Evolutionary conservation across 2,329 filamentous ascomycete genomes (phyloP).

Genomic region (Botrytis byssoidea): DNA sequence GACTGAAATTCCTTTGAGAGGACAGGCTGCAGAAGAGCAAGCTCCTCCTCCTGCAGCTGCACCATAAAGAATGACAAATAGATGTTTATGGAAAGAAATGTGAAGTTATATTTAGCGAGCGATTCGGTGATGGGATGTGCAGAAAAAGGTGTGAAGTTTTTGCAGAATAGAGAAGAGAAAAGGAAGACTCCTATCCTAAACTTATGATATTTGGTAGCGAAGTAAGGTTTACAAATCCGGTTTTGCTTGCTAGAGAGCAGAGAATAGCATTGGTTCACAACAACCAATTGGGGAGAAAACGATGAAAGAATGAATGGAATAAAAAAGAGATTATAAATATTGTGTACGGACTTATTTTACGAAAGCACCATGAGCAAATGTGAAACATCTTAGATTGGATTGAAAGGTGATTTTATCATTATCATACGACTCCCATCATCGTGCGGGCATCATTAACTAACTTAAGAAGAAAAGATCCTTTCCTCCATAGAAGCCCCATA

Average conservation of each 20-base stretch:
- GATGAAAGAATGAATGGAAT: not conserved
- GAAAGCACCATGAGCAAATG: not conserved
- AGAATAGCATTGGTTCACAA: constrained; percentile 6
- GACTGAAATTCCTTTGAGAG: constrained; percentile 33
- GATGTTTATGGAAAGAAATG: not conserved
- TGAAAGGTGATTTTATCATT: constrained; percentile 5
- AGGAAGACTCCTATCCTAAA: not conserved
- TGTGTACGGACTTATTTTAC: no score
- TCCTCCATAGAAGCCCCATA: not conserved
- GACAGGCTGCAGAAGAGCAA: constrained; percentile 37
- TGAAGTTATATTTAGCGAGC: constrained; percentile 27
- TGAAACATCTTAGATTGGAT: not conserved
- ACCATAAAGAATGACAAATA: constrained; percentile 25
- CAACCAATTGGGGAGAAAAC: not conserved
- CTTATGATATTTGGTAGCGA: constrained; percentile 3
- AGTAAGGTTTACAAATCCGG: not conserved
- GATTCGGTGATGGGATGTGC: constrained; percentile 7
- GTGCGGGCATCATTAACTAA: constrained; percentile 11
- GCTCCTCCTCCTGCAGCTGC: constrained; percentile 38
- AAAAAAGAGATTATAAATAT: not conserved
- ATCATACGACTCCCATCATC: constrained; percentile 12
- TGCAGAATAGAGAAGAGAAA: not conserved
- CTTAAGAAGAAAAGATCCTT: not conserved
- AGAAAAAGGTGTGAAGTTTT: not conserved
- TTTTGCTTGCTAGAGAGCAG: not conserved